Percentiles rank a stretch among this genome's conserved stretches.
These are phyloP conservation scores for Pseudogymnoascus sp. DNA, from an alignment of 2,329 filamentous ascomycete species.

Conservation along the genomic window DNA sequence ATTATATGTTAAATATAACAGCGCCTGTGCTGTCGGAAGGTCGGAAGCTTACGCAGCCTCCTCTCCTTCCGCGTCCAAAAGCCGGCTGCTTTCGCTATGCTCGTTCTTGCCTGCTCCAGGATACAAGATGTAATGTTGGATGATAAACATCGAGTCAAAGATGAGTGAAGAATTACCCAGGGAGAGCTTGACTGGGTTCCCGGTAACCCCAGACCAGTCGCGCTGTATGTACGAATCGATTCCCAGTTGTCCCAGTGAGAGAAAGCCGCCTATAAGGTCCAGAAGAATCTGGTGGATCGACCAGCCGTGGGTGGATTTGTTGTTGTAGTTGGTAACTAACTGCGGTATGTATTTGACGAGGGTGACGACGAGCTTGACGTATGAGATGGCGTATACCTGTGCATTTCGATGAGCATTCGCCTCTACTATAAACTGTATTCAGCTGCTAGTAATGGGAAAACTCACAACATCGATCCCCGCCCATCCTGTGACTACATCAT, in stretches of 20 bases:
- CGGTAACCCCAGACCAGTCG: slow-evolving; percentile 85
- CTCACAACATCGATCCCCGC: slow-evolving; percentile 51
- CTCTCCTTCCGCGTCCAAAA: not conserved
- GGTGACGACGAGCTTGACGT: slow-evolving; percentile 83
- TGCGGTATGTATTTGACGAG: slow-evolving; percentile 91
- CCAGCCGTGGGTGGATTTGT: slow-evolving; percentile 82
- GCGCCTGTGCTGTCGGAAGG: not conserved
- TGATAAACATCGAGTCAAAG: slow-evolving; percentile 80
- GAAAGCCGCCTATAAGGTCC: slow-evolving; percentile 71
- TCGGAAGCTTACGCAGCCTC: not conserved
- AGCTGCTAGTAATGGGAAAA: not conserved
- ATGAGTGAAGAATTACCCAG: slow-evolving; percentile 78
- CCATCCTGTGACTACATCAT: slow-evolving; percentile 42
- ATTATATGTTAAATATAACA: slow-evolving; percentile 2
- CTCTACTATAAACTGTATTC: not conserved
- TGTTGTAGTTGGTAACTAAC: slow-evolving; percentile 72
- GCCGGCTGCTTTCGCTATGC: not conserved
- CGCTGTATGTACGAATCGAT: slow-evolving; percentile 78
- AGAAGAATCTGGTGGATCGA: slow-evolving; percentile 76
- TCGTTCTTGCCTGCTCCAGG: slow-evolving; percentile 26
- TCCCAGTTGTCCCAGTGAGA: slow-evolving; percentile 73
- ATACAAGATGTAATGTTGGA: slow-evolving; percentile 84
- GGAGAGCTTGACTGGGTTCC: slow-evolving; percentile 85
- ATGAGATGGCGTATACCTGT: slow-evolving; percentile 59
- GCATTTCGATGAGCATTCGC: slow-evolving; percentile 18